Evolutionary conservation across 148 eudicot species (phyloP).

Genomic region (Amaranthus palmeri): DNA sequence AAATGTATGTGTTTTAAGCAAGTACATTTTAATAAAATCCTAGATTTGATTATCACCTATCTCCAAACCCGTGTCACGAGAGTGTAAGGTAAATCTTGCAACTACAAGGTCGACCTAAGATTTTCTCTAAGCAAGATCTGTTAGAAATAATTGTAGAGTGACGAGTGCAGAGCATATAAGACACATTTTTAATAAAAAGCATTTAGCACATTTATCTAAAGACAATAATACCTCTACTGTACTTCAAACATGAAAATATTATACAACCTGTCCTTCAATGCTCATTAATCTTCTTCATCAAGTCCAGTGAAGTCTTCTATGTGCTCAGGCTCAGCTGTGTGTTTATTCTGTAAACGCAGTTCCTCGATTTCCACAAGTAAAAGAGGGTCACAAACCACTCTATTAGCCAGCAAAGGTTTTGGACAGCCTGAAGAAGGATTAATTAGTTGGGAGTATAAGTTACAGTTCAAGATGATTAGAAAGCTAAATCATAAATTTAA

Average conservation of each 20-base stretch:
- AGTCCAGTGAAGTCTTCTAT: slow-evolving; percentile 77
- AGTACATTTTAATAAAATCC: too few relatives aligned
- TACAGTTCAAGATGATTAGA: background rate
- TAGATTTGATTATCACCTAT: too few relatives aligned
- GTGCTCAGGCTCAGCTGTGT: slow-evolving; percentile 31
- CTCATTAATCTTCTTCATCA: slow-evolving; percentile 35
- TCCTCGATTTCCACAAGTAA: slow-evolving; percentile 75
- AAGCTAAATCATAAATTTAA: background rate
- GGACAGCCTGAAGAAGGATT: slow-evolving; percentile 59
- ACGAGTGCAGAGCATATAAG: background rate
- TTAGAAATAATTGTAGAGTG: background rate
- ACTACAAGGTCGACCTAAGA: too few relatives aligned
- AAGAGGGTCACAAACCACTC: slow-evolving; percentile 58
- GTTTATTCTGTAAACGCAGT: slow-evolving; percentile 41
- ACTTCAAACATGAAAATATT: background rate
- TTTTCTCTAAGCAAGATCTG: background rate
- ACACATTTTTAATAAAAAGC: background rate
- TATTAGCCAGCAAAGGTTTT: slow-evolving; percentile 37
- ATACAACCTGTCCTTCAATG: slow-evolving; percentile 7
- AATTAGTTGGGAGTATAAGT: background rate
- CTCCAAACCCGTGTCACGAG: too few relatives aligned
- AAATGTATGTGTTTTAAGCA: too few relatives aligned
- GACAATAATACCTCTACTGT: slow-evolving; percentile 1
- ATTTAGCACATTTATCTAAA: background rate
- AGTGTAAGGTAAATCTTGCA: too few relatives aligned